phyloP scores from a whole-genome alignment of 1,139 yeast genomes.

The Nakaseomyces glabratus region DNA sequence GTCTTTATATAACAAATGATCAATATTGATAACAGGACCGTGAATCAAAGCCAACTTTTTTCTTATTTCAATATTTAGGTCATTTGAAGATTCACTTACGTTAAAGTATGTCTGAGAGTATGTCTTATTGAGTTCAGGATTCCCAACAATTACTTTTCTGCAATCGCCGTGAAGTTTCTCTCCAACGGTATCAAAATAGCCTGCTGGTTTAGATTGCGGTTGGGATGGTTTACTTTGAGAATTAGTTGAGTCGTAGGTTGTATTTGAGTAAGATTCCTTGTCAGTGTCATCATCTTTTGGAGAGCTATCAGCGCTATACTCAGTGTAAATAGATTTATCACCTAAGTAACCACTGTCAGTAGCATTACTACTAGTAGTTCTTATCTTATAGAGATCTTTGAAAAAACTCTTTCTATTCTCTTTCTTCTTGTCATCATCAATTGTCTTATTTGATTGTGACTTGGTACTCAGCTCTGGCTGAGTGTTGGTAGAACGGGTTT shows the following conservation, averaged over 20 bases:
- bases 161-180: slow-evolving; percentile 26
- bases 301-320: background rate
- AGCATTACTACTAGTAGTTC: background rate
- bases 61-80: slow-evolving; percentile 52
- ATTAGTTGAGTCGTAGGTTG: background rate
- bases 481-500: background rate
- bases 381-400: background rate
- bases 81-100: background rate
- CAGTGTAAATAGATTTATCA: too few species aligned
- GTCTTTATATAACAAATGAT: slow-evolving; percentile 33
- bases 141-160: slow-evolving; percentile 19
- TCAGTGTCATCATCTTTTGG: background rate
- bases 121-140: background rate
- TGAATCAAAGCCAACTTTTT: slow-evolving; percentile 69
- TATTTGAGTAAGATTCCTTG: background rate
- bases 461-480: background rate
- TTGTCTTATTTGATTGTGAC: background rate
- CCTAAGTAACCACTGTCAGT: background rate
- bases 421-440: background rate
- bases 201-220: background rate
- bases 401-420: slow-evolving; percentile 4
- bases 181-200: slow-evolving; percentile 19
- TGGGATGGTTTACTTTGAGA: background rate
- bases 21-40: slow-evolving; percentile 82
- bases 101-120: slow-evolving; percentile 2